Evolutionary conservation across 2,329 filamentous ascomycete species (phyloP), one percentile per base, ranked within the genome.

Genomic region (Geoglossum cookeanum): DNA sequence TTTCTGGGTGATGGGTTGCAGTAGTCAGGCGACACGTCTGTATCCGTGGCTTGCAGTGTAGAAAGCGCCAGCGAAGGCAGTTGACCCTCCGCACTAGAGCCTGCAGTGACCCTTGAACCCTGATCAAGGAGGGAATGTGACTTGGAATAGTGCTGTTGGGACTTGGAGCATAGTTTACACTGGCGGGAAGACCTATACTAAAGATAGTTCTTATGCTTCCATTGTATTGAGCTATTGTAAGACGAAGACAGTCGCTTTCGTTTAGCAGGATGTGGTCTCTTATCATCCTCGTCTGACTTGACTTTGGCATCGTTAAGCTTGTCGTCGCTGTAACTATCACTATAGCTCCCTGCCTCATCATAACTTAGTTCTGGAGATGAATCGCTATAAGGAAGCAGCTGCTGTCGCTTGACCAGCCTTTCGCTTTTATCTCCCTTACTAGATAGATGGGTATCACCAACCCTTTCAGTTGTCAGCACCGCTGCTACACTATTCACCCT

Each of bases 341-440:
- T 35, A 27, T 33, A 55, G 55, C 45, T 60, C 48, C 56, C 55
- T 45, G 35, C 30, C 37, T 61, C 11, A 32, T 59, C 32, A 39
- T 61, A 33, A 62, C 57, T 61, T 51, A 53, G 13, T 54, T 59
- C 52, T 60, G 42, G 49, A 55, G 55, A 60, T 60, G 42, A 45
- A 44, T 60, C 55, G 57, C 35, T 55, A 49, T 57, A 22, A 22
- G 22, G 22, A 22, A 22, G 22, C 22, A 2, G 22, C 22, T 22
- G 22, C 22, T 22, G 22, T 22, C 22, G 22, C 22, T 22, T 22
- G 22, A 2, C 22, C 22, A 2, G 22, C 1, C 22, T 22, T 22
- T 1, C 22, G 2, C 22, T 22, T 22, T 22, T 2, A 22, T 22
- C 22, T 22, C 22, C 22, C 22, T 22, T 22, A 2, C 22, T 22